phyloP scores from a whole-genome alignment of 768 basidiomycete species.

The Tylopilus rubrobrunneus region DNA sequence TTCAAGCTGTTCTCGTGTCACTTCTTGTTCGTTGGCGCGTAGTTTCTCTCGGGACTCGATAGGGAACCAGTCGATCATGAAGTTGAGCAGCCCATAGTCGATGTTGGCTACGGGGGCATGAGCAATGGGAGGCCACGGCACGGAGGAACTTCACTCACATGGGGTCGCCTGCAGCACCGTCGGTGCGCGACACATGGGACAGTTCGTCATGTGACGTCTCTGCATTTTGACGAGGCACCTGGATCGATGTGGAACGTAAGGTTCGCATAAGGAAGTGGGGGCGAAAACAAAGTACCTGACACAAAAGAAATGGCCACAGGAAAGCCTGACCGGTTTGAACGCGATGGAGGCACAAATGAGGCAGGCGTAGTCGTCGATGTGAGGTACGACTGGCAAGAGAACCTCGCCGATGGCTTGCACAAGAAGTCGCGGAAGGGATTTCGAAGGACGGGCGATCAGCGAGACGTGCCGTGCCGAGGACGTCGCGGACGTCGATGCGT shows the following conservation, averaged over 20 bases:
- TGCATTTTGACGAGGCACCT: slow-evolving; percentile 89
- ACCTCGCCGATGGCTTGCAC: slow-evolving; percentile 82
- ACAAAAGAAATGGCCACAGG: slow-evolving; percentile 80
- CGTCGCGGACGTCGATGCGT: slow-evolving; percentile 9
- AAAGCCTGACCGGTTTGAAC: slow-evolving; percentile 85
- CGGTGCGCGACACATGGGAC: slow-evolving; percentile 81
- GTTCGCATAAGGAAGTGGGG: background rate
- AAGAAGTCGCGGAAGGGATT: slow-evolving; percentile 57
- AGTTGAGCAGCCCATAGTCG: slow-evolving; percentile 75
- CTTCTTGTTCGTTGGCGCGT: slow-evolving; percentile 72
- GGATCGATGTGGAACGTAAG: slow-evolving; percentile 13
- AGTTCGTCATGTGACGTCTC: slow-evolving; percentile 66
- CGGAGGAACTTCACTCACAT: slow-evolving; percentile 43
- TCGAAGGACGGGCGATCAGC: slow-evolving; percentile 22
- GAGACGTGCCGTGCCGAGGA: slow-evolving; percentile 30
- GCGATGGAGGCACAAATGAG: slow-evolving; percentile 87
- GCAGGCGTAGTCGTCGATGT: slow-evolving; percentile 81
- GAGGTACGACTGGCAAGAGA: slow-evolving; percentile 75
- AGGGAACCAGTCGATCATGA: slow-evolving; percentile 93
- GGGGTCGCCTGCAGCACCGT: slow-evolving; percentile 74
- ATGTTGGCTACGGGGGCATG: slow-evolving; percentile 54
- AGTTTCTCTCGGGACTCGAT: slow-evolving; percentile 72
- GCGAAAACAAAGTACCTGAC: slow-evolving; percentile 41
- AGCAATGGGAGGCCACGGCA: background rate
- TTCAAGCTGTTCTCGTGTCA: slow-evolving; percentile 60